A percentile compares a stretch with the other conserved stretches of the same genome.
Conservation (phyloP, 2,329 filamentous ascomycete genomes). For the Chaetomium sp. region DNA sequence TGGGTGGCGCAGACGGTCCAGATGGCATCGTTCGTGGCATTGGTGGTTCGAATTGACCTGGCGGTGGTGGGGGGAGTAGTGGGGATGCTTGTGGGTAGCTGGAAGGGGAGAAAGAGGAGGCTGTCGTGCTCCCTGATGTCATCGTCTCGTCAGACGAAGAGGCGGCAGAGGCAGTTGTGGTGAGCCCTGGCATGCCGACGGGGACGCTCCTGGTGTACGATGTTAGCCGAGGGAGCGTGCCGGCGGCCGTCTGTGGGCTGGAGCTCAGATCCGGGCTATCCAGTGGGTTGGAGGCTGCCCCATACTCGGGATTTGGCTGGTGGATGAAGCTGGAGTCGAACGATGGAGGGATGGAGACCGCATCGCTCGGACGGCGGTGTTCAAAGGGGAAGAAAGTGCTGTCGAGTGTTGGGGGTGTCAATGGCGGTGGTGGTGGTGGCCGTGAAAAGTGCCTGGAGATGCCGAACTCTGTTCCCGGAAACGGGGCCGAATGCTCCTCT, state of each 20-base stretch:
- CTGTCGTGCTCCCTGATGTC: background rate
- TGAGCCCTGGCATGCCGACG: constrained; percentile 19
- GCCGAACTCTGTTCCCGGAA: constrained; percentile 7
- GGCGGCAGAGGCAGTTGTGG: constrained; percentile 2
- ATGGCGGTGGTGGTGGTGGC: constrained; percentile 40
- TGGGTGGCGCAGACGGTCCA: constrained; percentile 16
- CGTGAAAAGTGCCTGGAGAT: constrained; percentile 18
- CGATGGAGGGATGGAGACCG: constrained; percentile 30
- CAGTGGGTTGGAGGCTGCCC: constrained; percentile 28
- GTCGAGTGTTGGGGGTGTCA: constrained; percentile 43
- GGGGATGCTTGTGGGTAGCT: constrained; percentile 45
- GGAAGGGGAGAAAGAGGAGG: constrained; percentile 36
- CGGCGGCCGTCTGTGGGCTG: constrained; percentile 14
- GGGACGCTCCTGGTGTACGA: constrained; percentile 23
- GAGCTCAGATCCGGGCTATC: constrained; percentile 16
- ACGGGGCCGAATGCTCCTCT: background rate
- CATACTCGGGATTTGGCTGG: constrained; percentile 44
- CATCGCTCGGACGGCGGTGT: constrained; percentile 30
- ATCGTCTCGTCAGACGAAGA: constrained; percentile 14
- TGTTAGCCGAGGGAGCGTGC: constrained; percentile 13
- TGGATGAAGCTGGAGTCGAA: constrained; percentile 39
- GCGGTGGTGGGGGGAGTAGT: constrained; percentile 43
- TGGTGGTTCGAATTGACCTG: constrained; percentile 23
- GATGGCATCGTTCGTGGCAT: background rate
- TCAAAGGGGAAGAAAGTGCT: constrained; percentile 39